Evolutionary conservation across 2,329 filamentous ascomycete genomes (phyloP).

Genomic region (Ramularia collo-cygni): DNA sequence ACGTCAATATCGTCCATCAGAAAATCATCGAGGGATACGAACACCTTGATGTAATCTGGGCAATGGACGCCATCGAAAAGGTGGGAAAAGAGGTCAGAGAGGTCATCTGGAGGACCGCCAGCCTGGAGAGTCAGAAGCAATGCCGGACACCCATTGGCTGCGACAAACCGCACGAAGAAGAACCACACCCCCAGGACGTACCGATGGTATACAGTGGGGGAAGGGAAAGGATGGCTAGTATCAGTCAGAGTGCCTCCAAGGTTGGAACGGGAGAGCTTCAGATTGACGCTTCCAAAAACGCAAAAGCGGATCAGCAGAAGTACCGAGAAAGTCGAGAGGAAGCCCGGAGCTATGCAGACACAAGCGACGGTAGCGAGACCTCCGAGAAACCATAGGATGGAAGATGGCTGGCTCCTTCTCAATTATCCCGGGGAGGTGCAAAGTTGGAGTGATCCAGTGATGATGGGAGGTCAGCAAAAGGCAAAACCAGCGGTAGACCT

Average conservation of each 20-base stretch:
- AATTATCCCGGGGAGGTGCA: too few species aligned
- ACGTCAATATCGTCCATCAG: constrained; percentile 71
- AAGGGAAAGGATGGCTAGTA: constrained; percentile 25
- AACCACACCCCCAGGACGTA: constrained; percentile 18
- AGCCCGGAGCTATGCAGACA: background rate
- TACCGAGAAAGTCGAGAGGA: constrained; percentile 4
- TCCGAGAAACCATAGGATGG: too few species aligned
- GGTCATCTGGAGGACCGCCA: constrained; percentile 73
- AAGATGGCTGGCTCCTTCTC: too few species aligned
- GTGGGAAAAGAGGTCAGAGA: constrained; percentile 75
- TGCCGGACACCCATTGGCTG: constrained; percentile 63
- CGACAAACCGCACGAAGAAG: constrained; percentile 24
- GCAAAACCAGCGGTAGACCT: too few species aligned
- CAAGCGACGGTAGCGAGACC: too few species aligned
- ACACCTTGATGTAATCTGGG: constrained; percentile 92
- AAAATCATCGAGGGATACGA: constrained; percentile 84
- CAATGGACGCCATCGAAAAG: constrained; percentile 76
- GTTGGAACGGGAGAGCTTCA: constrained; percentile 1
- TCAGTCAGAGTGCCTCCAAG: constrained; percentile 14
- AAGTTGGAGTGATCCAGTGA: too few species aligned
- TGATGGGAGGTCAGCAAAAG: too few species aligned
- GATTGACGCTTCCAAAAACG: constrained; percentile 9
- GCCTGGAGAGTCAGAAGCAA: constrained; percentile 46
- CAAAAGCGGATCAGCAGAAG: constrained; percentile 4
- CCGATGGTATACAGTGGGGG: constrained; percentile 24